Evolutionary conservation across 345 rosid species (phyloP).

Genomic region (Murraya koenigii): DNA sequence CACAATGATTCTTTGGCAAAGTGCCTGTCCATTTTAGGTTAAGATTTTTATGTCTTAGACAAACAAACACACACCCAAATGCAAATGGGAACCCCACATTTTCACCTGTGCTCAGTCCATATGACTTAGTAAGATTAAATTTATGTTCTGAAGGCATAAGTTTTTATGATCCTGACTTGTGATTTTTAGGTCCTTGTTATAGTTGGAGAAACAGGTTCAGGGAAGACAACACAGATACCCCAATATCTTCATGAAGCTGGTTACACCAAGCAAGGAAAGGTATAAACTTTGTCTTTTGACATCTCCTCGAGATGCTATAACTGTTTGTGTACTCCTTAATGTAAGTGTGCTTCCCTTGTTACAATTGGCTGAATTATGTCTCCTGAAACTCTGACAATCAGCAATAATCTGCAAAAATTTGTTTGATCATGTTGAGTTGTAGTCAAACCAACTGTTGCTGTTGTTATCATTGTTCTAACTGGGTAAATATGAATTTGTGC

Average conservation of each 20-base stretch:
- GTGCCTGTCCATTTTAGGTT: background rate
- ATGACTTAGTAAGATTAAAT: background rate
- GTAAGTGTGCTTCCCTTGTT: background rate
- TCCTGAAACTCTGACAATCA: background rate
- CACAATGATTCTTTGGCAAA: background rate
- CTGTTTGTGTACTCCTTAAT: background rate
- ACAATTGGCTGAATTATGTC: background rate
- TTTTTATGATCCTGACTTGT: background rate
- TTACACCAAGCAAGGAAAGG: conserved; percentile 91
- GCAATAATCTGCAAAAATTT: background rate
- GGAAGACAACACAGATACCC: conserved; percentile 95
- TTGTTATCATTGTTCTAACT: background rate
- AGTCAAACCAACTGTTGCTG: background rate
- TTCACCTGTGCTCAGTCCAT: background rate
- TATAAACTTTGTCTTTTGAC: conserved; percentile 24
- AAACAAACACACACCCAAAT: background rate
- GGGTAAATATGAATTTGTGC: background rate
- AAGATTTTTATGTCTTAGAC: background rate
- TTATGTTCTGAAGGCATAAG: background rate
- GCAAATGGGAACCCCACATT: background rate
- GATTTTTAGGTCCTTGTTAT: conserved; percentile 75
- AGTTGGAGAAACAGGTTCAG: conserved; percentile 99
- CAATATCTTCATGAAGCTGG: conserved; percentile 98
- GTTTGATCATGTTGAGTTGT: background rate
- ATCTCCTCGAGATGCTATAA: background rate